Evolutionary conservation across 176 grass and related monocot species (phyloP).

Genomic region (Oryza longistaminata): DNA sequence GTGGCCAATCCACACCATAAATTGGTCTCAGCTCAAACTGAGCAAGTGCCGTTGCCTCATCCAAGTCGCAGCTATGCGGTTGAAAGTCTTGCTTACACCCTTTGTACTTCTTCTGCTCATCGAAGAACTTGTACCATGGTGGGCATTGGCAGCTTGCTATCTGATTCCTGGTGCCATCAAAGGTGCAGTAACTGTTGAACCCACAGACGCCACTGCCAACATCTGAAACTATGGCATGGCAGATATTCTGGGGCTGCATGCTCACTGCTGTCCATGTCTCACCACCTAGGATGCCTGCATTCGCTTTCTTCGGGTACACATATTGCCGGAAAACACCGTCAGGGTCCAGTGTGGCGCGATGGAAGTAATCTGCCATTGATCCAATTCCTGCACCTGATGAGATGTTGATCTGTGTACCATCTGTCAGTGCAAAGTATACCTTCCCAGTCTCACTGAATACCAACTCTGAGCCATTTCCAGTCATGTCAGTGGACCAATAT

Average conservation of each 20-base stretch:
- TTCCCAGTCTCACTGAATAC: slow-evolving; percentile 32
- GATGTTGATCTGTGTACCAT: background rate
- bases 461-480: background rate
- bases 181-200: background rate
- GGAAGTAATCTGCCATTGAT: background rate
- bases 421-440: slow-evolving; percentile 10
- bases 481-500: too few relatives aligned
- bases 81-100: slow-evolving; percentile 37
- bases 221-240: background rate
- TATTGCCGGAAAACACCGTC: slow-evolving; percentile 50
- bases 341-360: slow-evolving; percentile 39
- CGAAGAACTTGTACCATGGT: too few relatives aligned
- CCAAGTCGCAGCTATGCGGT: slow-evolving; percentile 21
- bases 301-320: slow-evolving; percentile 26
- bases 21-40: slow-evolving; percentile 14
- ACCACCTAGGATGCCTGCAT: background rate
- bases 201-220: slow-evolving; percentile 33
- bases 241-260: background rate
- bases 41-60: background rate
- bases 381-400: background rate
- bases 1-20: slow-evolving; percentile 17
- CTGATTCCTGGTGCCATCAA: too few relatives aligned
- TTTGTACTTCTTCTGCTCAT: background rate
- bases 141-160: too few relatives aligned
- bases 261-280: background rate